Evolutionary conservation across 495 filamentous ascomycete species (phyloP).

Genomic region (Lindgomyces ingoldianus): DNA sequence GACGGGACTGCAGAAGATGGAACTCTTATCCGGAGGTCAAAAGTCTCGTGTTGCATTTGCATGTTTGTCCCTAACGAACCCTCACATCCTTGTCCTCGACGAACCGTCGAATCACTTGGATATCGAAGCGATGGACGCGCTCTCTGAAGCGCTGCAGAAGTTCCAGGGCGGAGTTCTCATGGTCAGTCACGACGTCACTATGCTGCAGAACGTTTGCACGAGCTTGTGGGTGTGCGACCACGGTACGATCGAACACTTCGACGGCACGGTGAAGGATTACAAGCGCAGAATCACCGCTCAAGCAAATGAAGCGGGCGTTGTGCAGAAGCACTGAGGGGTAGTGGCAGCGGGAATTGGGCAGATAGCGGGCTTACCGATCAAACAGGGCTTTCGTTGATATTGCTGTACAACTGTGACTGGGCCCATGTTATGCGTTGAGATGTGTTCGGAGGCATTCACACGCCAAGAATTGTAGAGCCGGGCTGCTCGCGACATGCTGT

Average conservation of each 20-base stretch:
- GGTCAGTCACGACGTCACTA: conserved; percentile 99
- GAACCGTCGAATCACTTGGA: conserved; percentile 98
- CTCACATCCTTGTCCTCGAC: conserved; percentile 96
- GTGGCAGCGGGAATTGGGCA: background rate
- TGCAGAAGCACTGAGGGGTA: conserved; percentile 48
- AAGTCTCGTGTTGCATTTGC: conserved; percentile 98
- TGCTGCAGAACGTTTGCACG: conserved; percentile 93
- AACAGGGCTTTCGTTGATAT: background rate
- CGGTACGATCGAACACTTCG: conserved; percentile 95
- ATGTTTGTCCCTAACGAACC: conserved; percentile 86
- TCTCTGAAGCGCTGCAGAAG: conserved; percentile 75
- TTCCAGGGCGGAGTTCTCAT: conserved; percentile 96
- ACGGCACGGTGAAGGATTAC: conserved; percentile 92
- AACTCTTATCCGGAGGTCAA: conserved; percentile 89
- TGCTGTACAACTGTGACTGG: background rate
- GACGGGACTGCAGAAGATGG: conserved; percentile 97
- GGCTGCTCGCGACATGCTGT: background rate
- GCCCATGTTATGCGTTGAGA: background rate
- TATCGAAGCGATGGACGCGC: conserved; percentile 98
- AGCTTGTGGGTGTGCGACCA: conserved; percentile 96
- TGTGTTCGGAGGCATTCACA: background rate
- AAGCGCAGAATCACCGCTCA: conserved; percentile 94
- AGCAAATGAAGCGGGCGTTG: conserved; percentile 84
- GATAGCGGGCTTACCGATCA: background rate
- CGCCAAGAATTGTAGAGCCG: background rate